A percentile compares a stretch with the other conserved stretches of the same genome.
Evolutionary conservation across 495 filamentous ascomycete species (phyloP).

Genomic region (Clavariopsis aquatica): DNA sequence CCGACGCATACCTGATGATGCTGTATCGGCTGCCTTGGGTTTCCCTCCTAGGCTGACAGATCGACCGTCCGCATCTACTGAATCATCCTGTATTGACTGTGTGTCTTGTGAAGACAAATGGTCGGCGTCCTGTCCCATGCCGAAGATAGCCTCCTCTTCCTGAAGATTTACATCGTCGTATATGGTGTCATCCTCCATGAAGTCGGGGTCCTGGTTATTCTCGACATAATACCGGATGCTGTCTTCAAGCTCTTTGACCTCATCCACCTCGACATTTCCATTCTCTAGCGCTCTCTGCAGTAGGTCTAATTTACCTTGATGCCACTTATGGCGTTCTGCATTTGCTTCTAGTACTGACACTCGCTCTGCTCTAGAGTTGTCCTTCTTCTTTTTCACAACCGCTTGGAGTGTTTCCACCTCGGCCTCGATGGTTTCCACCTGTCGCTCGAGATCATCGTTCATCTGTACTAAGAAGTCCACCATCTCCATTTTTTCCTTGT

Average conservation of each 20-base stretch:
- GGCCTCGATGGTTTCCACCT: constrained; percentile 89
- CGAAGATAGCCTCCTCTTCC: constrained; percentile 83
- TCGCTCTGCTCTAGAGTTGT: constrained; percentile 77
- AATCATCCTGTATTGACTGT: constrained; percentile 86
- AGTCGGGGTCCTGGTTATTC: constrained; percentile 83
- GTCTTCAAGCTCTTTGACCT: constrained; percentile 85
- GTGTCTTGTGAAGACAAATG: constrained; percentile 91
- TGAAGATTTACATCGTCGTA: constrained; percentile 93
- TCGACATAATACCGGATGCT: constrained; percentile 93
- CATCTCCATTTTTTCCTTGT: constrained; percentile 85
- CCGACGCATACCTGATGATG: constrained; percentile 53
- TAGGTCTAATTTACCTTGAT: constrained; percentile 87
- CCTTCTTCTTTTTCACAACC: constrained; percentile 92
- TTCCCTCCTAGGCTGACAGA: constrained; percentile 52
- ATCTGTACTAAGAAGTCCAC: constrained; percentile 79
- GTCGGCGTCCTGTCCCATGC: constrained; percentile 79
- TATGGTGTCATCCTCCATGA: constrained; percentile 86
- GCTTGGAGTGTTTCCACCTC: constrained; percentile 84
- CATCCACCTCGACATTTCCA: constrained; percentile 79
- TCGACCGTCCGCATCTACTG: constrained; percentile 61
- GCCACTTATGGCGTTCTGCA: constrained; percentile 95
- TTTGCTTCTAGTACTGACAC: constrained; percentile 79
- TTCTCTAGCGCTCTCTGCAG: constrained; percentile 89
- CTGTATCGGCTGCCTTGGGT: constrained; percentile 54
- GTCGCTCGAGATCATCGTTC: constrained; percentile 91